Conservation (phyloP, 2,329 filamentous ascomycete genomes). For the Pezicula neosporulosa region DNA sequence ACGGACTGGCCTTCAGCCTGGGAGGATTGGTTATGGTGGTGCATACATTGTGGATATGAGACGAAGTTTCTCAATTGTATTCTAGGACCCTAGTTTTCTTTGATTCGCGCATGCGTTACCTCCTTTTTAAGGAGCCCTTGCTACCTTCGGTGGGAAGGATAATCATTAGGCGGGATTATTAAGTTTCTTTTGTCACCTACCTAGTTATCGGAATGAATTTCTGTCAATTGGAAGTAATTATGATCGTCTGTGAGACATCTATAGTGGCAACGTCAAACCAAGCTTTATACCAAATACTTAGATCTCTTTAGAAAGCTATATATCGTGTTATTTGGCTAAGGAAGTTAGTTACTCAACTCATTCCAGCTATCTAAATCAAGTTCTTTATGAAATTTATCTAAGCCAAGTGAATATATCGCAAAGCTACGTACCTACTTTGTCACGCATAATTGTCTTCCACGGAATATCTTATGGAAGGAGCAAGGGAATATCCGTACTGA, state of each 20-base stretch:
- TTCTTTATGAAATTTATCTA: too few species aligned
- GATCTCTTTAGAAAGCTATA: too few species aligned
- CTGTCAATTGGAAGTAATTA: background rate
- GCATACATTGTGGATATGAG: background rate
- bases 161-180: background rate
- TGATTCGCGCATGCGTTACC: background rate
- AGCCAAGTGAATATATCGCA: too few species aligned
- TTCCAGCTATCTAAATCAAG: too few species aligned
- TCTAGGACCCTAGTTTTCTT: conserved; percentile 10
- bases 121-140: background rate
- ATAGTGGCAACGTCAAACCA: too few species aligned
- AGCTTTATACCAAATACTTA: too few species aligned
- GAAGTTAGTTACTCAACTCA: too few species aligned
- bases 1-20: background rate
- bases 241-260: background rate
- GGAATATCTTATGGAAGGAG: too few species aligned
- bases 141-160: background rate
- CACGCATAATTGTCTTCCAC: too few species aligned
- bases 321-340: too few species aligned
- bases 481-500: too few species aligned
- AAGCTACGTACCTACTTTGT: too few species aligned
- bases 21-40: conserved; percentile 13
- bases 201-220: conserved; percentile 2
- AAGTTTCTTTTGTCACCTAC: conserved; percentile 6
- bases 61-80: conserved; percentile 18